A percentile compares a stretch with the other conserved stretches of the same genome.
Conservation (phyloP, 2,329 filamentous ascomycete genomes). For the Knufia fluminis region DNA sequence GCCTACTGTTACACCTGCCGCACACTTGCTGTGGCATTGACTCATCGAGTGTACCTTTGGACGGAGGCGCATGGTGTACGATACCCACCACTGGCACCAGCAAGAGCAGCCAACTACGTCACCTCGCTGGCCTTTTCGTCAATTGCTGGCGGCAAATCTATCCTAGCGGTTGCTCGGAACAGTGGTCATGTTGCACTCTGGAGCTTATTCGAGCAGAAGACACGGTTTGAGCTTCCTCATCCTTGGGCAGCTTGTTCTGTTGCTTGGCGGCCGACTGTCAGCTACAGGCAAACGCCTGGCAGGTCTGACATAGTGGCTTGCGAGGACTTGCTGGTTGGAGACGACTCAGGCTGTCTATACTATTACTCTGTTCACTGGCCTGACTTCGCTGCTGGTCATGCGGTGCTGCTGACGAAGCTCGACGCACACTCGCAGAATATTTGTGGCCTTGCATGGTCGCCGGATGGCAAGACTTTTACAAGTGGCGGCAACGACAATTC, state of each 20-base stretch:
- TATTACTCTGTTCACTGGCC: slow-evolving; percentile 90
- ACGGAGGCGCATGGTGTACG: slow-evolving; percentile 64
- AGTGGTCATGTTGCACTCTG: slow-evolving; percentile 68
- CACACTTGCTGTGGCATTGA: slow-evolving; percentile 75
- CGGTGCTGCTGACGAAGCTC: slow-evolving; percentile 69
- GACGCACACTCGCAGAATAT: slow-evolving; percentile 78
- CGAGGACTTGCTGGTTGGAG: slow-evolving; percentile 79
- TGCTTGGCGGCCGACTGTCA: slow-evolving; percentile 62
- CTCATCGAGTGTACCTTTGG: slow-evolving; percentile 76
- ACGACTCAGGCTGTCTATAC: slow-evolving; percentile 72
- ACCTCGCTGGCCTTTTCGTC: slow-evolving; percentile 92
- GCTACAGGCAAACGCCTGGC: slow-evolving; percentile 41
- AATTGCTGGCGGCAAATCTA: slow-evolving; percentile 59
- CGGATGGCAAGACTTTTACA: slow-evolving; percentile 65
- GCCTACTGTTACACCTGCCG: slow-evolving; percentile 70
- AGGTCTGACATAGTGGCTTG: slow-evolving; percentile 44
- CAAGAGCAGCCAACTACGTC: slow-evolving; percentile 46
- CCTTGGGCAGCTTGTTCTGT: slow-evolving; percentile 67
- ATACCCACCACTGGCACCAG: slow-evolving; percentile 47
- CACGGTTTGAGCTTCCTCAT: slow-evolving; percentile 68
- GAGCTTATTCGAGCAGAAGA: slow-evolving; percentile 56
- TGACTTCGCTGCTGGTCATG: slow-evolving; percentile 44
- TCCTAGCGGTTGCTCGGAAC: slow-evolving; percentile 76
- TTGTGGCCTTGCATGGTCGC: slow-evolving; percentile 84
- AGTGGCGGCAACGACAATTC: slow-evolving; percentile 89